These are phyloP conservation scores for Rhizophagus sp. DNA, from an alignment of 192 early-diverging fungal species.

Conservation along the genomic window DNA sequence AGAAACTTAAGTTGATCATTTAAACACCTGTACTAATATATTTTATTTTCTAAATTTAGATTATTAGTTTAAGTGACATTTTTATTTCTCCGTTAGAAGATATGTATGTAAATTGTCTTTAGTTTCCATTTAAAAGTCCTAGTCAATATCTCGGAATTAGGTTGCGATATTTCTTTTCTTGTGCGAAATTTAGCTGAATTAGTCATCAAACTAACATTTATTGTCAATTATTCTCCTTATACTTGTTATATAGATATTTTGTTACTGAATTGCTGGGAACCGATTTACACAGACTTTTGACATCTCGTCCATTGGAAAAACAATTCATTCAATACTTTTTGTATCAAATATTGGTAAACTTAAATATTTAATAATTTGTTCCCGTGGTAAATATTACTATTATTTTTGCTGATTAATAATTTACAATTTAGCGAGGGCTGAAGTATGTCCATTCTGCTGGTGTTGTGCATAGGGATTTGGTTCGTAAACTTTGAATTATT, in stretches of 20 bases:
- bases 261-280: slow-evolving; percentile 96
- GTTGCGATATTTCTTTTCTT: no score
- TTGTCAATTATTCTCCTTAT: neutral
- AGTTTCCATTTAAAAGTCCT: no score
- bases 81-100: slow-evolving; percentile 93
- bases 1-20: neutral
- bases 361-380: neutral
- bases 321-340: slow-evolving; percentile 98
- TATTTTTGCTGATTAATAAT: slow-evolving; percentile 5
- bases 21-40: neutral
- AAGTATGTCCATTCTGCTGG: slow-evolving; percentile 96
- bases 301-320: slow-evolving; percentile 87
- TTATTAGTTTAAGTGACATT: slow-evolving; percentile 91
- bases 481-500: slow-evolving; percentile 35
- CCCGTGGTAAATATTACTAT: neutral
- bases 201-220: neutral
- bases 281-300: slow-evolving; percentile 90
- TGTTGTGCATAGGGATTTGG: slow-evolving; percentile 93
- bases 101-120: slow-evolving; percentile 57
- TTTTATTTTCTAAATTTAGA: slow-evolving; percentile 41
- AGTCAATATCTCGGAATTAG: no score
- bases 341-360: slow-evolving; percentile 87
- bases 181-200: no score
- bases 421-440: slow-evolving; percentile 64
- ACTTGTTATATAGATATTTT: slow-evolving; percentile 70